Evolutionary conservation across 2,329 filamentous ascomycete species (phyloP).

Genomic region (Fusarium verticillioides): DNA sequence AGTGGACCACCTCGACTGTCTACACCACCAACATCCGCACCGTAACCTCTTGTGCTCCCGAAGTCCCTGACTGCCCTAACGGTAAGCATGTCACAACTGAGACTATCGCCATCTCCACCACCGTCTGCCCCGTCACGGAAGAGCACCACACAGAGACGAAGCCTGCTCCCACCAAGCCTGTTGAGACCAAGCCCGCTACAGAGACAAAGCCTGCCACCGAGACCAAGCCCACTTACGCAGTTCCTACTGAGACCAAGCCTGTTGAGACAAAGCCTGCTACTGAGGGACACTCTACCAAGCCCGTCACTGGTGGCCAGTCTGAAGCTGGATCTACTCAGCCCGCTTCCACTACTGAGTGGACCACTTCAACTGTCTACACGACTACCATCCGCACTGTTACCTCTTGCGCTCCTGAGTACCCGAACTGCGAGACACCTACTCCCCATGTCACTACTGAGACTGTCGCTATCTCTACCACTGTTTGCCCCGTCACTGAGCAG

Average conservation of each 20-base stretch:
- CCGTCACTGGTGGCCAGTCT: slow-evolving; percentile 3
- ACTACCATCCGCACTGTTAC: slow-evolving; percentile 34
- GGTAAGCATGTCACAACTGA: neutral
- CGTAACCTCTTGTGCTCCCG: neutral
- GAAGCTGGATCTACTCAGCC: slow-evolving; percentile 13
- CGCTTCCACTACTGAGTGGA: slow-evolving; percentile 24
- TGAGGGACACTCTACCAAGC: slow-evolving; percentile 3
- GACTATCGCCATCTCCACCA: neutral
- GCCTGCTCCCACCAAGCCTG: neutral
- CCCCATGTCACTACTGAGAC: slow-evolving; percentile 33
- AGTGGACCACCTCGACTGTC: neutral
- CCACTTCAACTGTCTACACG: slow-evolving; percentile 36
- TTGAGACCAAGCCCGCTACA: neutral
- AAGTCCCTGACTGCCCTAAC: neutral
- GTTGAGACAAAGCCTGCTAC: neutral
- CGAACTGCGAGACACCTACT: slow-evolving; percentile 7
- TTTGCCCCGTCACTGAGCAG: slow-evolving; percentile 32
- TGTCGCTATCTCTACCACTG: slow-evolving; percentile 21
- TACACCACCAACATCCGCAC: slow-evolving; percentile 5
- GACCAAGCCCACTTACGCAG: neutral
- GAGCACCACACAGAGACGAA: neutral
- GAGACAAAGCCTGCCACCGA: neutral
- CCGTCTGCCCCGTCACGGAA: neutral
- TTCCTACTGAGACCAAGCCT: neutral
- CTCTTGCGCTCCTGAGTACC: slow-evolving; percentile 11